Conservation (phyloP, 164 flowering plant genomes). For the Saururus chinensis region DNA sequence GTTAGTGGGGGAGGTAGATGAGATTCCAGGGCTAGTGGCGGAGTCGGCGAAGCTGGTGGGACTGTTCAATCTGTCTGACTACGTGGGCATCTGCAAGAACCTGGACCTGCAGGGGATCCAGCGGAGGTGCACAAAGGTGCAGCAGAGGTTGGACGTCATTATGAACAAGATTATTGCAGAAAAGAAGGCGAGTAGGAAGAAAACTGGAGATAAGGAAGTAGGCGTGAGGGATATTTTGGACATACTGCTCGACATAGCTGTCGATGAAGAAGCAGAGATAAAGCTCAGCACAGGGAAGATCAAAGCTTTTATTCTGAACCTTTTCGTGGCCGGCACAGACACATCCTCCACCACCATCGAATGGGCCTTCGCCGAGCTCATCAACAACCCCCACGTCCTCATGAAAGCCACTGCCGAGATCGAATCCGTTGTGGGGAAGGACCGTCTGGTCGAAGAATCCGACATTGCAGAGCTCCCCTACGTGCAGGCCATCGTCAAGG, state of each 20-base stretch:
- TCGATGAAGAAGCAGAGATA: conserved; percentile 32
- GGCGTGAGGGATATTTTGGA: conserved; percentile 39
- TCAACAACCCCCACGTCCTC: conserved; percentile 23
- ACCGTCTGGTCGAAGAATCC: conserved; percentile 28
- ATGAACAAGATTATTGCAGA: conserved; percentile 33
- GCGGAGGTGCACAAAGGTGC: not conserved
- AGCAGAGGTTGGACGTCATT: conserved; percentile 28
- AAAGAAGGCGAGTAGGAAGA: conserved; percentile 14
- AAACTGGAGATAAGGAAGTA: conserved; percentile 5
- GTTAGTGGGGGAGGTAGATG: conserved; percentile 23
- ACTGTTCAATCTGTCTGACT: conserved; percentile 39
- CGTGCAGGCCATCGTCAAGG: conserved; percentile 41
- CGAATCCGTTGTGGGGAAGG: conserved; percentile 23
- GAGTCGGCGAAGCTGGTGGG: conserved; percentile 23
- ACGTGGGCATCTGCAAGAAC: conserved; percentile 28
- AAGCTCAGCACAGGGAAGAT: conserved; percentile 36
- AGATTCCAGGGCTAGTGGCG: conserved; percentile 1
- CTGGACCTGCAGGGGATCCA: conserved; percentile 29
- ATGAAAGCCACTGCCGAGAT: conserved; percentile 29
- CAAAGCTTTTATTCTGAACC: conserved; percentile 47
- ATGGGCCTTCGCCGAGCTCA: conserved; percentile 40
- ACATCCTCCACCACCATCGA: conserved; percentile 26
- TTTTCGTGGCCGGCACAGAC: conserved; percentile 35
- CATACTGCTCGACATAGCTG: conserved; percentile 31
- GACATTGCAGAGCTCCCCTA: conserved; percentile 32